Base-by-base conservation (phyloP, 345 rosid genomes). In the Toxicodendron radicans region DNA sequence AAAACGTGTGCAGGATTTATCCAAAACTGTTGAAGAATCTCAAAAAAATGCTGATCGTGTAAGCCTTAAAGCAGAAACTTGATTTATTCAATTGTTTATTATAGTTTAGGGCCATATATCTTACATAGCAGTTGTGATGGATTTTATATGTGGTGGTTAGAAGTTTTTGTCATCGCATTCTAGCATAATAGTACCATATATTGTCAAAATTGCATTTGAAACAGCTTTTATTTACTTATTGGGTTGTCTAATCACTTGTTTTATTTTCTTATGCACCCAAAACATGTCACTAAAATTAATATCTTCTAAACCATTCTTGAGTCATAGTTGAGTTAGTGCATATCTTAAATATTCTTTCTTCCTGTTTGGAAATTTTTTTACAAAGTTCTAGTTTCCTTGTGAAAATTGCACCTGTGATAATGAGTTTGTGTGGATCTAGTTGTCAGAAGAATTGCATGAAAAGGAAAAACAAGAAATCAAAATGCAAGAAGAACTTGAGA, bases 1-100 rank as follows among this genome's bases (percentile, higher is more conserved):
- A 76, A 93, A 89, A 74, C 94, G 92, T 24, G 80, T 91, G 38
- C 89, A 88, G 74, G 97, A 93, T 78, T 85, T 95, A 83, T 87
- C 97, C 3, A 91, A 85, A 75, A 80, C 88, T 21, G 79, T 90
- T 72, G 98, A 91, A 72, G 96, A 91, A 81, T 85, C 95, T 35
- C 91, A 93, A 16, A 91, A 76, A 78, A 87, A 89, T 63, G 75
- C 76, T 73, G 90, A 89, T 66, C 87, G 68, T 78, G 99, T 95
- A 86, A 76, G 82, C 43, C 35, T 43, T 53, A 2, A 54, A 64
- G 10, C 12, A 49, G 18, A 64, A 51, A 20, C 56, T 46, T 58
- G 61, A 71, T 48, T 12, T 59, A 64, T 64, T 18, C 4, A n/a
- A 35, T 64, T 38, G 20, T 51, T 35, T 64, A 5, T 18, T 17